phyloP scores from a whole-genome alignment of 2,329 filamentous ascomycete species.

The Epichloe uncinata region DNA sequence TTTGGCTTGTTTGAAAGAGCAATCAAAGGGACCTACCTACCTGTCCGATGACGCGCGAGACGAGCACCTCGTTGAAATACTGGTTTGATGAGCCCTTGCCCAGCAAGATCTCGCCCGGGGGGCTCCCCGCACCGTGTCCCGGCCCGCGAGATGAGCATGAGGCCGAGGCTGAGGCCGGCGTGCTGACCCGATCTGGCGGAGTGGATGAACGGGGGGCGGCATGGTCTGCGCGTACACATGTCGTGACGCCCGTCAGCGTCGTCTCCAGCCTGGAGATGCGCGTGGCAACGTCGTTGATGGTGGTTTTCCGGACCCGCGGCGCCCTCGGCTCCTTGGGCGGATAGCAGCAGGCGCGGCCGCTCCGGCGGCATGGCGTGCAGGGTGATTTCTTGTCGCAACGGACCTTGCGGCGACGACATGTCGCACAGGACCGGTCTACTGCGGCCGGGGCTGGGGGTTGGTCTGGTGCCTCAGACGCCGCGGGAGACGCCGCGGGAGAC shows the following conservation, averaged over 20 bases:
- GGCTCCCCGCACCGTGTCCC: neutral
- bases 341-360: conserved; percentile 17
- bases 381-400: conserved; percentile 61
- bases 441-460: neutral
- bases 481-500: neutral
- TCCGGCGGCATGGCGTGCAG: conserved; percentile 53
- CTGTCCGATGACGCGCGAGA: conserved; percentile 22
- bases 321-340: conserved; percentile 13
- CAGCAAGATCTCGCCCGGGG: conserved; percentile 16
- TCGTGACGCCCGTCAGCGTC: conserved; percentile 5
- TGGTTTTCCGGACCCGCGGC: conserved; percentile 16
- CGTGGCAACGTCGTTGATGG: conserved; percentile 21
- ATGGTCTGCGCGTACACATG: neutral
- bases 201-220: neutral
- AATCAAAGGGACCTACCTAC: conserved; percentile 7
- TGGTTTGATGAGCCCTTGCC: conserved; percentile 20
- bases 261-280: conserved; percentile 22
- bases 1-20: neutral
- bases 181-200: neutral
- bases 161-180: too few relatives aligned
- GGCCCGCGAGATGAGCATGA: neutral
- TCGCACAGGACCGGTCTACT: conserved; percentile 23
- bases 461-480: neutral
- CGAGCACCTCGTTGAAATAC: conserved; percentile 24
- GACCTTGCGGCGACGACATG: conserved; percentile 43